phyloP scores from a whole-genome alignment of 2,329 filamentous ascomycete genomes.

The Calonectria naviculata region DNA sequence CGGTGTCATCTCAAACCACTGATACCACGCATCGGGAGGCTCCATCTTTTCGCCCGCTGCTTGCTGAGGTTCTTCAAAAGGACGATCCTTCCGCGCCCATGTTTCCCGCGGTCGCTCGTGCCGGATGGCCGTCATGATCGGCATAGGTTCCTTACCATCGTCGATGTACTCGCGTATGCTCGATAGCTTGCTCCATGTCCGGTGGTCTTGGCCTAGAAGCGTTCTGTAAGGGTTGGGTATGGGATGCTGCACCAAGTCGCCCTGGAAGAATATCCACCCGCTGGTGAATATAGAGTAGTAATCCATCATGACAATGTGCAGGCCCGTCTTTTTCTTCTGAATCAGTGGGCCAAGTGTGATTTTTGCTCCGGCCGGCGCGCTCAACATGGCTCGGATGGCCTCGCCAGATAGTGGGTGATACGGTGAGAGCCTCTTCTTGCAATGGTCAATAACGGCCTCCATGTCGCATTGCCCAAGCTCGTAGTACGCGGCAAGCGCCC shows the following conservation, averaged over 20 bases:
- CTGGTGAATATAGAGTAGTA: constrained; percentile 19
- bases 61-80: constrained; percentile 11
- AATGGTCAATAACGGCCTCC: constrained; percentile 20
- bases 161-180: constrained; percentile 13
- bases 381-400: constrained; percentile 19
- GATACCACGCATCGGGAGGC: constrained; percentile 19
- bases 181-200: constrained; percentile 17
- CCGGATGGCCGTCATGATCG: constrained; percentile 19
- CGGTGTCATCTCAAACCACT: constrained; percentile 24
- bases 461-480: constrained; percentile 8
- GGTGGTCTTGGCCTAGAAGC: background rate
- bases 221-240: background rate
- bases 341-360: constrained; percentile 17
- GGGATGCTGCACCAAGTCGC: background rate
- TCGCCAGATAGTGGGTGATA: constrained; percentile 21
- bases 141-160: constrained; percentile 11
- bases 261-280: constrained; percentile 23
- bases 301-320: constrained; percentile 16
- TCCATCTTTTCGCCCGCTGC: constrained; percentile 2
- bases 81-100: constrained; percentile 10
- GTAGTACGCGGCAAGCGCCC: constrained; percentile 17
- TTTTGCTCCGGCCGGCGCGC: constrained; percentile 15
- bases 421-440: constrained; percentile 16
- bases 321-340: constrained; percentile 12
- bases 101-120: constrained; percentile 15